Percentiles rank a stretch among this genome's conserved stretches.
Evolutionary conservation across 441 rosid genomes (phyloP).

Genomic region (Eugenia klotzschiana): DNA sequence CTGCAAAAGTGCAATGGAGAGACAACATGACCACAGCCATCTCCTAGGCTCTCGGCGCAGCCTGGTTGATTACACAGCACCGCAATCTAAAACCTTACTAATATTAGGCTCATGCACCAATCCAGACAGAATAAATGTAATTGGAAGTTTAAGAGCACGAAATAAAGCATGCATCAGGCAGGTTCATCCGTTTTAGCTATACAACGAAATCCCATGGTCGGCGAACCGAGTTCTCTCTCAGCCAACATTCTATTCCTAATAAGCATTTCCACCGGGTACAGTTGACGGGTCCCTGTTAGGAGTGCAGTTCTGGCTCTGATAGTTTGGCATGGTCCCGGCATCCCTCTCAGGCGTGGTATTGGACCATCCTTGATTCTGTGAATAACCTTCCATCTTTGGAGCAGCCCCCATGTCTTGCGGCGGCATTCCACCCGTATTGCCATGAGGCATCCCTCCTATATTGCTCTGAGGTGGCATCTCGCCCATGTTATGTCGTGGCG

Average conservation of each 20-base stretch:
- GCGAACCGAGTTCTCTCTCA: background rate
- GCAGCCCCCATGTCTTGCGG: background rate
- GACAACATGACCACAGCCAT: background rate
- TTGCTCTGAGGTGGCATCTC: background rate
- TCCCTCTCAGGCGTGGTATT: slow-evolving; percentile 14
- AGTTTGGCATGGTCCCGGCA: slow-evolving; percentile 16
- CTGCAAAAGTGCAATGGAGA: background rate
- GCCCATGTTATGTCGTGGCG: background rate
- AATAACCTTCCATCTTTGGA: background rate
- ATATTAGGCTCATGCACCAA: background rate
- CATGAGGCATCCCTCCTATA: slow-evolving; percentile 10
- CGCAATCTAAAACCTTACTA: background rate
- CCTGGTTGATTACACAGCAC: background rate
- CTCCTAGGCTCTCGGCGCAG: background rate
- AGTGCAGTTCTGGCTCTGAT: slow-evolving; percentile 22
- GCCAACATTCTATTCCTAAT: background rate
- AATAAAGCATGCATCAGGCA: background rate
- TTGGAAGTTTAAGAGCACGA: background rate
- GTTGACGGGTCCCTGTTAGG: slow-evolving; percentile 20
- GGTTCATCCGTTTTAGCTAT: background rate
- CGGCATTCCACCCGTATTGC: slow-evolving; percentile 19
- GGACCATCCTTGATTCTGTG: slow-evolving; percentile 30
- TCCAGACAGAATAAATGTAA: background rate
- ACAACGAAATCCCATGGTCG: background rate
- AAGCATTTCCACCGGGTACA: slow-evolving; percentile 15